phyloP scores from a whole-genome alignment of 2,329 filamentous ascomycete genomes.

The Fusarium oligoseptatum region DNA sequence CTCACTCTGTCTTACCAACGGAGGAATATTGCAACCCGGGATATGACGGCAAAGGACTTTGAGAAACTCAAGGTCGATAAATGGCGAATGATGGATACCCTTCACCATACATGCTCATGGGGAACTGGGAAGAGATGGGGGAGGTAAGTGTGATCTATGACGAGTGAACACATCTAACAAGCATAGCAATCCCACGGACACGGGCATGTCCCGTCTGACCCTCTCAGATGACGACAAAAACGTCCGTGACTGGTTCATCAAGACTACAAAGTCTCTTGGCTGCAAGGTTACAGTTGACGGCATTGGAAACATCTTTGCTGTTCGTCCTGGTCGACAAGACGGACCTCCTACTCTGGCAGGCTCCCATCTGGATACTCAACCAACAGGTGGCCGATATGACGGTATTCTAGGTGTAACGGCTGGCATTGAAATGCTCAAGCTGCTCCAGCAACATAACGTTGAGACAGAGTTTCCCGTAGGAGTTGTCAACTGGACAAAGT shows the following conservation, averaged over 20 bases:
- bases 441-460: constrained; percentile 75
- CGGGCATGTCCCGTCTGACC: constrained; percentile 82
- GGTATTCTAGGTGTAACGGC: constrained; percentile 82
- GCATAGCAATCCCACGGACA: constrained; percentile 61
- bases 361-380: constrained; percentile 77
- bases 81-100: constrained; percentile 38
- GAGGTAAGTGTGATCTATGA: constrained; percentile 5
- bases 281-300: constrained; percentile 77
- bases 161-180: neutral
- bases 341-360: constrained; percentile 77
- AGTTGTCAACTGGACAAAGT: constrained; percentile 85
- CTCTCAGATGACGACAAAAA: constrained; percentile 79
- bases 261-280: constrained; percentile 71
- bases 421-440: constrained; percentile 78
- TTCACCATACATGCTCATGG: constrained; percentile 41
- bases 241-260: constrained; percentile 81
- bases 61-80: constrained; percentile 39
- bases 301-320: constrained; percentile 86
- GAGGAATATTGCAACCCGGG: constrained; percentile 35
- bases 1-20: neutral
- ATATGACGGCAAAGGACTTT: constrained; percentile 36
- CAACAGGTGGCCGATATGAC: constrained; percentile 77
- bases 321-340: constrained; percentile 72
- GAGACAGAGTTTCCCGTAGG: constrained; percentile 80
- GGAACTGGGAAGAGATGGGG: constrained; percentile 41